Evolutionary conservation across 2,329 filamentous ascomycete genomes (phyloP).

Genomic region (Colletotrichum liriopes): DNA sequence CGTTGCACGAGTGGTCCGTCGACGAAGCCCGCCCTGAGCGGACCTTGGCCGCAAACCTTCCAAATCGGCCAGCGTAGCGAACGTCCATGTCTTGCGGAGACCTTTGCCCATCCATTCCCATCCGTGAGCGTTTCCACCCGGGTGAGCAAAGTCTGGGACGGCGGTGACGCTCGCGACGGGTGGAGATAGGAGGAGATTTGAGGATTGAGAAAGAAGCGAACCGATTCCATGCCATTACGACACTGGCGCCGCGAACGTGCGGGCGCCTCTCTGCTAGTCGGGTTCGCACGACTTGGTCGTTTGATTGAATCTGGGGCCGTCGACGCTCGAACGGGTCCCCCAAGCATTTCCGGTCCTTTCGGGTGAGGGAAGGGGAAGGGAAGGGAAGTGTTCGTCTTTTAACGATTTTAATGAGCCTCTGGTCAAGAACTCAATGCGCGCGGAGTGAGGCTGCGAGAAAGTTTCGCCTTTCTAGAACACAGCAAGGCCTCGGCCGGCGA

Average conservation of each 20-base stretch:
- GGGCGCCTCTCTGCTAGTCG: not conserved
- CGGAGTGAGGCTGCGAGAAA: slow-evolving; percentile 13
- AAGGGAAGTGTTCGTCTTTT: slow-evolving; percentile 3
- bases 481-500: not conserved
- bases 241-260: slow-evolving; percentile 20
- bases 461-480: not conserved
- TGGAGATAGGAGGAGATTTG: slow-evolving; percentile 37
- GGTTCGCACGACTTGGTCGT: slow-evolving; percentile 15
- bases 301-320: slow-evolving; percentile 16
- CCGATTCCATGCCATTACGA: slow-evolving; percentile 27
- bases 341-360: not conserved
- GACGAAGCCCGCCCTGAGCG: not conserved
- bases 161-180: slow-evolving; percentile 6
- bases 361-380: not conserved
- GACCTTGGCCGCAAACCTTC: not conserved
- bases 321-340: slow-evolving; percentile 15
- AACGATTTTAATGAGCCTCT: slow-evolving; percentile 18
- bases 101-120: not conserved
- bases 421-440: slow-evolving; percentile 20
- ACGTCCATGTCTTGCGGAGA: not conserved
- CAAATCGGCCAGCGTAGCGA: not conserved
- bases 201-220: slow-evolving; percentile 28
- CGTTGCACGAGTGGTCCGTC: not conserved
- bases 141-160: not conserved
- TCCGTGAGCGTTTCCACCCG: not conserved